A percentile compares a stretch with the other conserved stretches of the same genome.
Evolutionary conservation across 768 basidiomycete genomes (phyloP).

Genomic region (Lactarius tabidus): DNA sequence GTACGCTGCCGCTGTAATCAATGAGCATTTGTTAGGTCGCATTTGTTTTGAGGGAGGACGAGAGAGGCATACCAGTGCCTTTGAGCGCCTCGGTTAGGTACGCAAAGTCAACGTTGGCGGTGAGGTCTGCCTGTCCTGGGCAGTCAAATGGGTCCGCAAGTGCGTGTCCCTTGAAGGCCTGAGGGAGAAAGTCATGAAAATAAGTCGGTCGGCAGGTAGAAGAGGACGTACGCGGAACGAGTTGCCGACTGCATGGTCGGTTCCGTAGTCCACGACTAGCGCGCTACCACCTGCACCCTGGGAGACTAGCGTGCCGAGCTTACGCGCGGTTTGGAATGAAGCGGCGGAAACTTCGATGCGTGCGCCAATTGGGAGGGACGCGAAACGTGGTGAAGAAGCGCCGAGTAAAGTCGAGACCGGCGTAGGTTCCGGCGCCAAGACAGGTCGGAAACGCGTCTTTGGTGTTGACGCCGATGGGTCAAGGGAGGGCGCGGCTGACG

Average conservation of each 20-base stretch:
- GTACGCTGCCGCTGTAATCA: conserved; percentile 40
- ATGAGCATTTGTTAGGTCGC: too few species aligned
- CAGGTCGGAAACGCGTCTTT: conserved; percentile 48
- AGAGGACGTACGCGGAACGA: conserved; percentile 71
- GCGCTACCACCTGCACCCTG: conserved; percentile 40
- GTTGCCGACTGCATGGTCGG: conserved; percentile 57
- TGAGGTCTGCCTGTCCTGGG: conserved; percentile 88
- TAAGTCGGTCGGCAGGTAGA: conserved; percentile 10
- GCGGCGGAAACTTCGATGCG: conserved; percentile 79
- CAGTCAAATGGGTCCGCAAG: conserved; percentile 79
- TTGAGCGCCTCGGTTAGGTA: conserved; percentile 75
- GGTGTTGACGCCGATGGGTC: conserved; percentile 17
- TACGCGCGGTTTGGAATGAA: conserved; percentile 62
- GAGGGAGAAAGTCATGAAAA: background rate
- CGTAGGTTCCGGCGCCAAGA: conserved; percentile 58
- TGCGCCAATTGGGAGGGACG: conserved; percentile 59
- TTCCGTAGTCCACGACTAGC: conserved; percentile 89
- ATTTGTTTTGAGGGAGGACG: background rate
- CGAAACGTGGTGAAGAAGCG: conserved; percentile 65
- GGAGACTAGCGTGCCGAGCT: conserved; percentile 54
- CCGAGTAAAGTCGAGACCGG: conserved; percentile 54
- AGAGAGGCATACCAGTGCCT: conserved; percentile 50
- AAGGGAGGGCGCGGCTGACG: conserved; percentile 13
- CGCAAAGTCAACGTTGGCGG: conserved; percentile 95
- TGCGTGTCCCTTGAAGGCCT: conserved; percentile 90